These are phyloP conservation scores for Aspergillus coremiiformis DNA, from an alignment of 495 filamentous ascomycete species.

Conservation along the genomic window DNA sequence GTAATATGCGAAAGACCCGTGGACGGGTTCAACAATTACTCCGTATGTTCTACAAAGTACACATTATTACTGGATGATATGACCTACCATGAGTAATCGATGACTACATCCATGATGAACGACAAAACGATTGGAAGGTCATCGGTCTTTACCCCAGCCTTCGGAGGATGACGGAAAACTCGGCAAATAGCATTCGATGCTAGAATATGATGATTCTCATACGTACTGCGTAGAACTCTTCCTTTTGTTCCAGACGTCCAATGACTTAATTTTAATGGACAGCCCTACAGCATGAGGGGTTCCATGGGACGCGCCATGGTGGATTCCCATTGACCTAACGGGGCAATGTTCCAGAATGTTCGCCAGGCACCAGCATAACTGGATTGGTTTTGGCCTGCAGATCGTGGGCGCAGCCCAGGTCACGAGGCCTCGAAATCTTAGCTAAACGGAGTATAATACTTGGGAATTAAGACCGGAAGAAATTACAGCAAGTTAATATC, in stretches of 20 bases:
- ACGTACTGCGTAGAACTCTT: no score
- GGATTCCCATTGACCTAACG: not conserved
- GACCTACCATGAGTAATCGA: not conserved
- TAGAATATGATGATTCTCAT: no score
- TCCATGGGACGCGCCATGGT: not conserved
- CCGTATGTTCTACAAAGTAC: no score
- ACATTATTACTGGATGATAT: no score
- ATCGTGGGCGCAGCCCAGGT: no score
- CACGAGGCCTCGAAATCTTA: no score
- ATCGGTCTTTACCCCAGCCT: not conserved
- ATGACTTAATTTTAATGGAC: not conserved
- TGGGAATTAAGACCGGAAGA: not conserved
- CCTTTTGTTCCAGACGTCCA: no score
- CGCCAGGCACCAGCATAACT: conserved; percentile 11
- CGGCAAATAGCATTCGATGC: not conserved
- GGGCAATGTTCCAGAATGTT: conserved; percentile 9
- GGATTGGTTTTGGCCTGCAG: not conserved
- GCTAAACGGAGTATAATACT: no score
- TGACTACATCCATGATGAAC: not conserved
- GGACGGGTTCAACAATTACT: no score
- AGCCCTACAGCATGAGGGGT: not conserved
- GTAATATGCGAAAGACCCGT: no score
- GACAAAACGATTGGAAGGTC: not conserved
- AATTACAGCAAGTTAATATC: not conserved
- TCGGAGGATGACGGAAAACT: not conserved